Percentiles rank a stretch among this genome's conserved stretches.
These are phyloP conservation scores for Backusella mclennaniae DNA, from an alignment of 192 early-diverging fungal genomes.

Conservation along the genomic window DNA sequence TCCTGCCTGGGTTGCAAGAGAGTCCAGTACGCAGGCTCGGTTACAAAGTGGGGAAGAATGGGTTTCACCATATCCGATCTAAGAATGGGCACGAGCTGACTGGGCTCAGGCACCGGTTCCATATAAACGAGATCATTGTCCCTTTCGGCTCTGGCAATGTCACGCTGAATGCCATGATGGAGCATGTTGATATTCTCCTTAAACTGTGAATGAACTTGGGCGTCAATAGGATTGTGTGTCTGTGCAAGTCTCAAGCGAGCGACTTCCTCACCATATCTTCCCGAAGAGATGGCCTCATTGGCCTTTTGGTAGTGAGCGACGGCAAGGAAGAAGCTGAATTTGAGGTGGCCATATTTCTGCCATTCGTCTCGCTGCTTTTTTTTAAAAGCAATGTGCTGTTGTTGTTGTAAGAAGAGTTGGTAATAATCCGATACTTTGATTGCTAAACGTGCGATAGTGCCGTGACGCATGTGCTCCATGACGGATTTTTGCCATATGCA, in stretches of 20 bases:
- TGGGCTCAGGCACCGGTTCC: constrained; percentile 66
- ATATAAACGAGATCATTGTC: constrained; percentile 93
- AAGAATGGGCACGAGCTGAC: constrained; percentile 57
- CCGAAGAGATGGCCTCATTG: constrained; percentile 61
- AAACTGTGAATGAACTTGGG: constrained; percentile 17
- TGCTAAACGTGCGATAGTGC: constrained; percentile 74
- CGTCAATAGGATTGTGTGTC: constrained; percentile 20
- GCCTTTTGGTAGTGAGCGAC: constrained; percentile 80
- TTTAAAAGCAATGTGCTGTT: constrained; percentile 18
- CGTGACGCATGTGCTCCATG: constrained; percentile 77
- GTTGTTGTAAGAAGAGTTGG: constrained; percentile 48
- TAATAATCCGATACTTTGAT: constrained; percentile 72
- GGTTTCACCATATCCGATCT: constrained; percentile 76
- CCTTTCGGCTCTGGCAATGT: constrained; percentile 63
- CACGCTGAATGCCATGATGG: constrained; percentile 18
- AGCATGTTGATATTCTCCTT: constrained; percentile 15
- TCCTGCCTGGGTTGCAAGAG: background rate
- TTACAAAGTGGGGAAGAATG: constrained; percentile 40
- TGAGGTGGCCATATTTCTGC: constrained; percentile 67
- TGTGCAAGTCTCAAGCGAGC: constrained; percentile 63
- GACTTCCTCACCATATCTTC: constrained; percentile 85
- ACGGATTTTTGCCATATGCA: constrained; percentile 88
- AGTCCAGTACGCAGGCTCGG: constrained; percentile 29
- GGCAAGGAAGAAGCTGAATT: constrained; percentile 68
- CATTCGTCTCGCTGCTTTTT: constrained; percentile 52